A percentile compares a stretch with the other conserved stretches of the same genome.
phyloP scores from a whole-genome alignment of 768 basidiomycete genomes.

The Leccinellum luteum region DNA sequence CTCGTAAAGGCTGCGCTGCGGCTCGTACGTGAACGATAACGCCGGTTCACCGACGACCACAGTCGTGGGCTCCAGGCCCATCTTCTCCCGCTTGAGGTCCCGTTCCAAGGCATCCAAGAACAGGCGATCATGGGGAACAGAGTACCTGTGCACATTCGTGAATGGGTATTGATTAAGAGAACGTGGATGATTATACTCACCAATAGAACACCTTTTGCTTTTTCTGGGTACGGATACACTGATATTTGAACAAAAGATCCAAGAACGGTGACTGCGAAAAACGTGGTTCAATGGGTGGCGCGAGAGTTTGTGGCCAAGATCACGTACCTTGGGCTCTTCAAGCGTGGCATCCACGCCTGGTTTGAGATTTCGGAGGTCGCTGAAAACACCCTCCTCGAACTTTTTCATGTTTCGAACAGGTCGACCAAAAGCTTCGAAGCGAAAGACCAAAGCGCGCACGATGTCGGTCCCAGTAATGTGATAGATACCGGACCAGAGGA shows the following conservation, averaged over 20 bases:
- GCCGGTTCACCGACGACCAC: conserved; percentile 77
- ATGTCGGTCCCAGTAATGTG: conserved; percentile 98
- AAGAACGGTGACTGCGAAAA: conserved; percentile 77
- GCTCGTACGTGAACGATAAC: conserved; percentile 83
- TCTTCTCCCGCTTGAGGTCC: conserved; percentile 93
- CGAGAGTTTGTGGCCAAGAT: background rate
- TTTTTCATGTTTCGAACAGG: conserved; percentile 94
- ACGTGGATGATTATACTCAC: conserved; percentile 41
- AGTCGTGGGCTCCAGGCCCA: conserved; percentile 85
- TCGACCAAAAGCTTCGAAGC: conserved; percentile 89
- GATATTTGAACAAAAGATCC: conserved; percentile 92
- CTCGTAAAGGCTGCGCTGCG: conserved; percentile 81
- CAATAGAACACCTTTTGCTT: conserved; percentile 99
- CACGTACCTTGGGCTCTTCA: conserved; percentile 90
- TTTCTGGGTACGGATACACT: conserved; percentile 97
- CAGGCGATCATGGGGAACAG: conserved; percentile 93
- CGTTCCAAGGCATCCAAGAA: conserved; percentile 96
- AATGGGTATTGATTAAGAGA: background rate
- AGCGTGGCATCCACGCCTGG: conserved; percentile 89
- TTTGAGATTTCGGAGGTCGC: conserved; percentile 89
- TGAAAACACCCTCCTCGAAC: conserved; percentile 96
- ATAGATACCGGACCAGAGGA: conserved; percentile 88
- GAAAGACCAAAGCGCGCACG: conserved; percentile 90
- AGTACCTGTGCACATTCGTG: conserved; percentile 60
- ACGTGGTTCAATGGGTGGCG: background rate